phyloP scores from a whole-genome alignment of 2,329 filamentous ascomycete species.

The Alternaria sp. region DNA sequence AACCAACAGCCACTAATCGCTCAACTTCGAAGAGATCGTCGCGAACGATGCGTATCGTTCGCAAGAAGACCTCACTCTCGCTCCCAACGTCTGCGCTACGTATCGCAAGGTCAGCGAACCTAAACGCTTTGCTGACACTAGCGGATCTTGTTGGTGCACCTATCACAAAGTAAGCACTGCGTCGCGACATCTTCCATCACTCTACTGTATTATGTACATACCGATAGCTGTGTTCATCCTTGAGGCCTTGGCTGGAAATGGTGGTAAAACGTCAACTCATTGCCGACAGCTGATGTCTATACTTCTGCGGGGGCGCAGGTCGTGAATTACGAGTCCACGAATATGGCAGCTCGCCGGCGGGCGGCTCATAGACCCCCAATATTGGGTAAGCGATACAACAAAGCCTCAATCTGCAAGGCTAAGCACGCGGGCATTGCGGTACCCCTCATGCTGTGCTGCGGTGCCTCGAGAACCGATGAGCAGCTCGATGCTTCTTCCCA shows the following conservation, averaged over 20 bases:
- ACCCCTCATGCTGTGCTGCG: slow-evolving; percentile 1
- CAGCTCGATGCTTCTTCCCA: background rate
- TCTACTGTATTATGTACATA: background rate
- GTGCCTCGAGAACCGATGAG: background rate
- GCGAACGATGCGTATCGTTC: slow-evolving; percentile 33
- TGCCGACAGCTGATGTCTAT: background rate
- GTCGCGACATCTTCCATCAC: background rate
- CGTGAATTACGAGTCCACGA: background rate
- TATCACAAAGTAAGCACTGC: background rate
- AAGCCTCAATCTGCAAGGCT: slow-evolving; percentile 7
- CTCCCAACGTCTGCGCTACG: slow-evolving; percentile 31
- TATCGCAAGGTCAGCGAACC: slow-evolving; percentile 33
- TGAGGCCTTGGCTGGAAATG: background rate
- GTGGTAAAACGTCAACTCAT: background rate
- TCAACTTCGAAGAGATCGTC: slow-evolving; percentile 32
- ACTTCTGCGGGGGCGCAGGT: background rate
- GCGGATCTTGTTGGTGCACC: slow-evolving; percentile 7
- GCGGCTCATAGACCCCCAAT: slow-evolving; percentile 10
- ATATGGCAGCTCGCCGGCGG: background rate
- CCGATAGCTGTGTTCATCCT: background rate
- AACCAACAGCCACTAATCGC: slow-evolving; percentile 21
- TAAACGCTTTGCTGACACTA: slow-evolving; percentile 33
- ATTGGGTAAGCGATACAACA: background rate
- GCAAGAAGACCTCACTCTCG: slow-evolving; percentile 38
- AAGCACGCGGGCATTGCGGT: background rate